These are phyloP conservation scores for Botrytis fragariae DNA, from an alignment of 2,329 filamentous ascomycete species.

Conservation along the genomic window DNA sequence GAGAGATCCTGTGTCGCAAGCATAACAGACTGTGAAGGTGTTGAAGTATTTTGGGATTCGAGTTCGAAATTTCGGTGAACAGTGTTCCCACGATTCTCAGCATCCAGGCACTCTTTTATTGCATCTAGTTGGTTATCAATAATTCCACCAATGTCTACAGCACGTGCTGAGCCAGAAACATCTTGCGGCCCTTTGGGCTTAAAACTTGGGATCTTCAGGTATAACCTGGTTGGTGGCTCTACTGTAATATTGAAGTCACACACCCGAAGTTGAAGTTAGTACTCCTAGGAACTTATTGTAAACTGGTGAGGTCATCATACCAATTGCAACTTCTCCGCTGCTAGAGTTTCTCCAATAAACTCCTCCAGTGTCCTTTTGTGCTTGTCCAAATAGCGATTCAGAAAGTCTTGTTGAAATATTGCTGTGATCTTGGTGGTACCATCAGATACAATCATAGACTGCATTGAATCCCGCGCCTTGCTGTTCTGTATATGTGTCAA, in stretches of 20 bases:
- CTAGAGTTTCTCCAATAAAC: constrained; percentile 1
- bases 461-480: background rate
- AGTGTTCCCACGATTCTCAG: background rate
- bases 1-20: constrained; percentile 20
- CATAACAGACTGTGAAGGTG: background rate
- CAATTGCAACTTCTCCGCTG: constrained; percentile 2
- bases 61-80: background rate
- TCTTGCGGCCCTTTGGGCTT: background rate
- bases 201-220: background rate
- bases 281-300: background rate
- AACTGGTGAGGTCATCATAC: background rate
- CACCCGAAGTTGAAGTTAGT: constrained; percentile 10
- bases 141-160: background rate
- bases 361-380: background rate
- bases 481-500: background rate
- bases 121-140: background rate
- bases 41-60: background rate
- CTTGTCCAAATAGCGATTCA: constrained; percentile 7
- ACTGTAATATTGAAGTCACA: constrained; percentile 6
- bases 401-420: background rate
- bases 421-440: constrained; percentile 5
- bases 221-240: constrained; percentile 4
- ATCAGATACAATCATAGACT: constrained; percentile 11
- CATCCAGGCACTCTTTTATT: background rate
- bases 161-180: background rate